Evolutionary conservation across 306 rosid species (phyloP).

Genomic region (Urtica urens): DNA sequence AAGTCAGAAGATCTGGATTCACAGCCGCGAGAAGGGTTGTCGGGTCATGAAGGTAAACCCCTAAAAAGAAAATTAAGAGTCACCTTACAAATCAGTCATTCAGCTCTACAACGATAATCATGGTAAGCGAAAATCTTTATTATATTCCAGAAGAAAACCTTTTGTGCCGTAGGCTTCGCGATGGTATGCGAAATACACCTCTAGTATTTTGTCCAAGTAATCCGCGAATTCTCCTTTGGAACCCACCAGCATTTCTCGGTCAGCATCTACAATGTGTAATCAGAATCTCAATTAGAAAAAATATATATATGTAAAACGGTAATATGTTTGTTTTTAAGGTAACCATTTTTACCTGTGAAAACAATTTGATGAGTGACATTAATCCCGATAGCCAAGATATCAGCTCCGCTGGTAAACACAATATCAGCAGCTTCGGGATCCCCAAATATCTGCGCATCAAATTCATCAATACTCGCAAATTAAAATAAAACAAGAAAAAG

Average conservation of each 20-base stretch:
- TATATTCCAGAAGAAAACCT: constrained; percentile 35
- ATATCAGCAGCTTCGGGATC: constrained; percentile 96
- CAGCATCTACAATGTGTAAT: constrained; percentile 34
- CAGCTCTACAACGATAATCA: neutral
- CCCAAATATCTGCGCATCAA: constrained; percentile 54
- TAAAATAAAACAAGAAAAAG: neutral
- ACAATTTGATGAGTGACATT: constrained; percentile 89
- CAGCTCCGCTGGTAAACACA: constrained; percentile 77
- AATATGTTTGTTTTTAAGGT: too few species aligned
- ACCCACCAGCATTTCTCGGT: constrained; percentile 56
- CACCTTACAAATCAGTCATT: constrained; percentile 15
- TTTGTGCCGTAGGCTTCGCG: constrained; percentile 40
- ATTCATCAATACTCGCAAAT: neutral
- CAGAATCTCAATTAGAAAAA: neutral
- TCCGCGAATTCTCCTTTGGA: constrained; percentile 69
- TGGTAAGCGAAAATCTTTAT: neutral
- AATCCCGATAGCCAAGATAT: constrained; percentile 66
- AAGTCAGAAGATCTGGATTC: constrained; percentile 67
- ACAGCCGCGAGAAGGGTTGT: constrained; percentile 61
- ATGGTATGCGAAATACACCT: constrained; percentile 68
- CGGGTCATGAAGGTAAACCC: constrained; percentile 95
- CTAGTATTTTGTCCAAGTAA: constrained; percentile 64
- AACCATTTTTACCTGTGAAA: constrained; percentile 51
- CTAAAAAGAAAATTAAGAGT: constrained; percentile 25
- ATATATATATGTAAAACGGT: too few species aligned